Conservation (phyloP, 306 rosid genomes). For the Cercis canadensis region DNA sequence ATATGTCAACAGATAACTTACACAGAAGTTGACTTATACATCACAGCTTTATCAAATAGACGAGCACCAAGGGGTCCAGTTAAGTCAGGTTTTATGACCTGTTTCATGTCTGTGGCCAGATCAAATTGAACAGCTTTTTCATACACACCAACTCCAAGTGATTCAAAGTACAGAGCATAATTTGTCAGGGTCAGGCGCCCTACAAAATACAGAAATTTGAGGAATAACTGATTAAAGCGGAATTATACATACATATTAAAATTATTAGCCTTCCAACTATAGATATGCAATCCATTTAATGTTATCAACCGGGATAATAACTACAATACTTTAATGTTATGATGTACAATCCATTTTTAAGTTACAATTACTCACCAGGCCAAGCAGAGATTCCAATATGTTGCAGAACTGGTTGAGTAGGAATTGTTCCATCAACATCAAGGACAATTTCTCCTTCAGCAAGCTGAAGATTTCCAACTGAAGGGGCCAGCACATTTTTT, state of each 20-base stretch:
- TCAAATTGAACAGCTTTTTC: slow-evolving; percentile 88
- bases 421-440: slow-evolving; percentile 87
- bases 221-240: slow-evolving; percentile 10
- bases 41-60: slow-evolving; percentile 92
- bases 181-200: slow-evolving; percentile 89
- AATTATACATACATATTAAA: not conserved
- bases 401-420: slow-evolving; percentile 94
- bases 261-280: no score
- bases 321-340: not conserved
- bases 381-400: slow-evolving; percentile 90
- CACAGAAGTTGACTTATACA: slow-evolving; percentile 85
- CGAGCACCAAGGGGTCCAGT: slow-evolving; percentile 98
- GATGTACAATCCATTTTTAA: slow-evolving; percentile 9
- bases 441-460: slow-evolving; percentile 78
- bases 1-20: slow-evolving; percentile 54
- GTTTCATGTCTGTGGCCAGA: slow-evolving; percentile 74
- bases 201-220: slow-evolving; percentile 46
- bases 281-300: no score
- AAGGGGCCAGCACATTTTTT: slow-evolving; percentile 53
- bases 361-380: slow-evolving; percentile 74
- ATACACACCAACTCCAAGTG: slow-evolving; percentile 81
- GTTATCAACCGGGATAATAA: not conserved
- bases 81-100: slow-evolving; percentile 85
- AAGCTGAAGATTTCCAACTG: slow-evolving; percentile 72
- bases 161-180: slow-evolving; percentile 86